Base-by-base conservation (phyloP, 768 basidiomycete genomes). In the Hebeloma cylindrosporum region DNA sequence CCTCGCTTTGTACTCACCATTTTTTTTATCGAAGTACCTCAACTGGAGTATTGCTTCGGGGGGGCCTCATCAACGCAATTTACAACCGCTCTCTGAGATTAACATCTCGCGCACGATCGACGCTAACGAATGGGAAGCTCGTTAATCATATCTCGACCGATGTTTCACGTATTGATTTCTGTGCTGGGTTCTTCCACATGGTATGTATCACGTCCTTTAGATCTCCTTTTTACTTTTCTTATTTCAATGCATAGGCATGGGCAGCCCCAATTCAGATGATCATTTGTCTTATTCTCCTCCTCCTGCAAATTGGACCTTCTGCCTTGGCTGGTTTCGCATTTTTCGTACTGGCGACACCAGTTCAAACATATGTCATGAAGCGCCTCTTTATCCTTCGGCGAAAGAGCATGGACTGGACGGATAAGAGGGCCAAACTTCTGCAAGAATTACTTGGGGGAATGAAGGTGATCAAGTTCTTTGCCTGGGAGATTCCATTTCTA, bases 121-220 rank as follows among this genome's bases (percentile, higher is more conserved):
- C 79, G 7, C 75, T 94, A 31, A 81, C 88, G 1, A 96, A 91
- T 57, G 94, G 93, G 16, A 87, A 87, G 60, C 77, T 96, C 8
- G 85, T 96, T 51, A 94, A 93, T 53, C 92, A 95, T 67, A 94
- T 98, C 48, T 92, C 89, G 4, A 91, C 88, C 1, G 92, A 93
- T 60, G 82, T 94, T 16, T 92, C 88, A 21, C 79, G 93, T 16
- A 88, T 97, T 59, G 93, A 97, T 60, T 96, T 93, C 55, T 86
- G 85, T 56, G 74, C 79, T 55, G 73, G 83, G 14, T 88, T 83
- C 68, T 86, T 90, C 63, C 88, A 90, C 54, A 83, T 92, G 75
- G 71, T 67, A 40, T 18, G 64, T 41, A 17, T 17, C 17, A 28
- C 10, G 29, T 18, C n/a, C 16, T 35, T 26, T 21, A 23, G 35